phyloP scores from a whole-genome alignment of 768 basidiomycete species.

The Tremella yokohamensis region DNA sequence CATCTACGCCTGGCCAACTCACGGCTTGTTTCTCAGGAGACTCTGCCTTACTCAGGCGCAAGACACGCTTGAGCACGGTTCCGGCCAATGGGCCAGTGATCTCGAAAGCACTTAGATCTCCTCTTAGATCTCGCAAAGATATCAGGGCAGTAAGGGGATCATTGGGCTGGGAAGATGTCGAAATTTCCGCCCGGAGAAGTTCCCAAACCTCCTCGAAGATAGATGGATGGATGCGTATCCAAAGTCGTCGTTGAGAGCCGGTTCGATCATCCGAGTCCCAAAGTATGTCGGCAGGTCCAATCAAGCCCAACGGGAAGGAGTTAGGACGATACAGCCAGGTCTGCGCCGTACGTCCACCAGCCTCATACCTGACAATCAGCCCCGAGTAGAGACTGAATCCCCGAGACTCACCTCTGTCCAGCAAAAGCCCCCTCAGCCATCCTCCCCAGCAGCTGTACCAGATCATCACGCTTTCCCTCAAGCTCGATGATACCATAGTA shows the following conservation, averaged over 20 bases:
- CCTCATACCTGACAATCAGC: constrained; percentile 57
- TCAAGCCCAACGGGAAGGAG: constrained; percentile 65
- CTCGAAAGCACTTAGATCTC: constrained; percentile 75
- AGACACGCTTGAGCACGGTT: constrained; percentile 58
- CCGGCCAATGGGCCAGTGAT: constrained; percentile 81
- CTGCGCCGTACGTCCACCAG: constrained; percentile 65
- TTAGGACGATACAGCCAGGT: constrained; percentile 64
- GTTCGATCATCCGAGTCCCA: constrained; percentile 58
- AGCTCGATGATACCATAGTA: constrained; percentile 76
- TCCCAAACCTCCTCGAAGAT: constrained; percentile 60
- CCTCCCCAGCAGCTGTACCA: constrained; percentile 59
- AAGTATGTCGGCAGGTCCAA: constrained; percentile 68
- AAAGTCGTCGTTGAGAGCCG: constrained; percentile 41
- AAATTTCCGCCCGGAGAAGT: constrained; percentile 55
- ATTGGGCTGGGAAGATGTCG: neutral
- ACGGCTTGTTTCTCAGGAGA: constrained; percentile 10
- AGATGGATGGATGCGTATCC: constrained; percentile 77
- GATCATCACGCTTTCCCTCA: constrained; percentile 60
- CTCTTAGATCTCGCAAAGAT: constrained; percentile 65
- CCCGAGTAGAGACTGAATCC: neutral
- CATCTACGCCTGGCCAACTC: neutral
- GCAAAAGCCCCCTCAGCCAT: constrained; percentile 53
- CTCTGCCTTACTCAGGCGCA: constrained; percentile 42
- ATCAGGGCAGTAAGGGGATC: constrained; percentile 53
- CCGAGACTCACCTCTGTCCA: constrained; percentile 37